These are phyloP conservation scores for Talaromyces sp. DNA, from an alignment of 2,329 filamentous ascomycete species.

Conservation along the genomic window DNA sequence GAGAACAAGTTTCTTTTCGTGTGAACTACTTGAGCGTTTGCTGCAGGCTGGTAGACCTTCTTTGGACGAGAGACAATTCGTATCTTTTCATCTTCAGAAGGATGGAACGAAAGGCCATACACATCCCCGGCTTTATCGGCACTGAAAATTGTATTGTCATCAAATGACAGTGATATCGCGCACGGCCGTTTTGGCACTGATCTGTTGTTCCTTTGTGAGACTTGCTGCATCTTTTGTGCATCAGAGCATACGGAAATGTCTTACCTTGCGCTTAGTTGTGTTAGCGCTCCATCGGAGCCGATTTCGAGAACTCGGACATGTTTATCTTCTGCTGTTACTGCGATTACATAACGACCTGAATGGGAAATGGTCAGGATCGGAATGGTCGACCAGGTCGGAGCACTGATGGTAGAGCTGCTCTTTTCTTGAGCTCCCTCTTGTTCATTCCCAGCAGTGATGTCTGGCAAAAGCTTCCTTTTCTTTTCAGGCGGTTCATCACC, in stretches of 20 bases:
- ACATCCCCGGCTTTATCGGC: constrained; percentile 98
- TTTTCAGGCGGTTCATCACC: constrained; percentile 39
- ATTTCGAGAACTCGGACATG: constrained; percentile 75
- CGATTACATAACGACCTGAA: constrained; percentile 64
- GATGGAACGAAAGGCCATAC: constrained; percentile 73
- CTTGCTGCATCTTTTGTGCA: background rate
- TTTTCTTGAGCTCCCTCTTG: constrained; percentile 10
- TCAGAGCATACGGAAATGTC: constrained; percentile 6
- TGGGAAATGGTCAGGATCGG: constrained; percentile 61
- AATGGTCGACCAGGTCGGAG: constrained; percentile 53
- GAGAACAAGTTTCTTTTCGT: constrained; percentile 55
- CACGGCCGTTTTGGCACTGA: constrained; percentile 86
- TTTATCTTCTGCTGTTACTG: constrained; percentile 88
- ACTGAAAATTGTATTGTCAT: constrained; percentile 67
- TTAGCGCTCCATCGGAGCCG: constrained; percentile 55
- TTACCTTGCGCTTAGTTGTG: constrained; percentile 68
- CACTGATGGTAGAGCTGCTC: constrained; percentile 16
- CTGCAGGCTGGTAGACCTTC: constrained; percentile 46
- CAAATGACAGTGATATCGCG: constrained; percentile 63
- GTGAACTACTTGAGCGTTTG: constrained; percentile 56
- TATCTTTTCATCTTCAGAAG: constrained; percentile 17
- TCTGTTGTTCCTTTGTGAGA: constrained; percentile 39
- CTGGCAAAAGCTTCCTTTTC: constrained; percentile 35
- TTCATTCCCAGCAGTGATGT: constrained; percentile 15
- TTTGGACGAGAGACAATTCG: constrained; percentile 11